Base-by-base conservation (phyloP, 169 alveolate species). In the Cryptosporidium bovis region DNA sequence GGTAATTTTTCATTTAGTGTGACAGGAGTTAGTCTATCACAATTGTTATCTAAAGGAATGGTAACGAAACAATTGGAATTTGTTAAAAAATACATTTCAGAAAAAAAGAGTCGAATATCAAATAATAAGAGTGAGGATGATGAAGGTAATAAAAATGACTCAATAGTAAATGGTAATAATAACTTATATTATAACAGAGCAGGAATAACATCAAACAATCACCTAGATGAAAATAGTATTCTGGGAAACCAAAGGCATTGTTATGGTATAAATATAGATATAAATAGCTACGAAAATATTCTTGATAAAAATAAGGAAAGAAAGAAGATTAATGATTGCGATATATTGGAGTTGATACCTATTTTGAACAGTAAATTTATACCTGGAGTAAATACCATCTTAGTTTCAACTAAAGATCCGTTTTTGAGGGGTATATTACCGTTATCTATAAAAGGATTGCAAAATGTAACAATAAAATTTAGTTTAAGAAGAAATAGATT, bases 401-500 rank as follows among this genome's bases (percentile, higher is more conserved):
- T 62, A 20, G 64, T 77, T 33, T 53, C 48, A 58, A 55, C 87
- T 13, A 66, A 56, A 10, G 64, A 77, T 62, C 62, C 60, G 18
- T 31, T 60, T 8, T 16, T 58, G 16, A 56, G 48, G 31, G 87
- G 87, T 15, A 20, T 77, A 33, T 36, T 77, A 18, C 87, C 87
- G 36, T 16, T 77, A 6, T 15, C 87, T 27, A 24, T 77, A 20
- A 46, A 65, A 56, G 71, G 40, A 44, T 1, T 60, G 29, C 87
- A 68, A 12, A 55, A 60, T 24, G 64, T 60, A 1, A 77, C 87
- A 36, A 31, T 77, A 3, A 58, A 50, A 34, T 77, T 77, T 20
- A 77, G 87, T 77, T 62, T 77, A 46, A 77, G 87, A 77, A 56
- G 87, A 36, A 62, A 77, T 40, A 65, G 87, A 56, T 36, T 77